Evolutionary conservation across 2,329 filamentous ascomycete species (phyloP).

Genomic region (Colletotrichum sp.): DNA sequence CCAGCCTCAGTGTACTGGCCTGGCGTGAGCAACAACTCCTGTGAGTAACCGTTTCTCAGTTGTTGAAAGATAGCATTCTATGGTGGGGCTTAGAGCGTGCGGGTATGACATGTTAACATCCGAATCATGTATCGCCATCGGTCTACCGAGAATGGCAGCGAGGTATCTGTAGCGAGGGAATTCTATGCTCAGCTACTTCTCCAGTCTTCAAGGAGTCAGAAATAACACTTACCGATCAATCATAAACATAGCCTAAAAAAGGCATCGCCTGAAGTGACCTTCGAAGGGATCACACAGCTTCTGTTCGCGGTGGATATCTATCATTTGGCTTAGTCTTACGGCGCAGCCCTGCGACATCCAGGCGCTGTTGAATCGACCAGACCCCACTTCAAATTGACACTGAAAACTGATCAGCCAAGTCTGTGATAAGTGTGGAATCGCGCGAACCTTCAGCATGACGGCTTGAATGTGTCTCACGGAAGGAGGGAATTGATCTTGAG

Average conservation of each 20-base stretch:
- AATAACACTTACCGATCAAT: not conserved
- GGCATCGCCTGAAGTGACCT: not conserved
- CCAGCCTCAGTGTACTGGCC: not conserved
- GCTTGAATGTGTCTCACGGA: not conserved
- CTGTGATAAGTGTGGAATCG: not conserved
- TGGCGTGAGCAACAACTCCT: not conserved
- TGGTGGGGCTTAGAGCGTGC: fast-evolving
- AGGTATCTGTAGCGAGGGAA: not conserved
- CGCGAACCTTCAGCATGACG: not conserved
- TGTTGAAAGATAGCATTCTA: not conserved
- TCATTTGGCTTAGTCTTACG: not conserved
- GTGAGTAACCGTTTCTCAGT: not conserved
- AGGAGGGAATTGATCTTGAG: not conserved
- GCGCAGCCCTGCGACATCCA: not conserved
- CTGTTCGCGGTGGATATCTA: not conserved
- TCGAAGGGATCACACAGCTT: not conserved
- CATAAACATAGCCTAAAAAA: not conserved
- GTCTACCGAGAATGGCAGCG: not conserved
- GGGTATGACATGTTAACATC: not conserved
- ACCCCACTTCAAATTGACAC: not conserved
- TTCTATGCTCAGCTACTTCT: not conserved
- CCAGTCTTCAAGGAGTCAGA: fast-evolving
- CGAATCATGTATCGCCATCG: not conserved
- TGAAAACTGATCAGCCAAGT: not conserved
- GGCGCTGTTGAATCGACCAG: not conserved